phyloP scores from a whole-genome alignment of 345 rosid genomes.

The Excoecaria agallocha region DNA sequence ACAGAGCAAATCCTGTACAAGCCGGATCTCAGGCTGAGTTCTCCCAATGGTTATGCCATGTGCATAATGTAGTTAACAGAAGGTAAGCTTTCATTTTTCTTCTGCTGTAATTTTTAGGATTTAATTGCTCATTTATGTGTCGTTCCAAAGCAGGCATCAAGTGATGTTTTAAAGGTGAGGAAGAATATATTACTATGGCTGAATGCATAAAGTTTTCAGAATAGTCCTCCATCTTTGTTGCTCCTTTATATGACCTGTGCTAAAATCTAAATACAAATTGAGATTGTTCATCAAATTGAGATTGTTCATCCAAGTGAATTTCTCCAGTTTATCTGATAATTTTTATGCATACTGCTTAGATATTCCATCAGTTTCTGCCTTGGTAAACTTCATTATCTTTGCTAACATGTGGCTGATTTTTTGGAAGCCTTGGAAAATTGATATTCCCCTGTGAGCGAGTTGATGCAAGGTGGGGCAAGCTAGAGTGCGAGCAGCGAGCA shows the following conservation, averaged over 20 bases:
- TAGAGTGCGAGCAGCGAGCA: constrained; percentile 76
- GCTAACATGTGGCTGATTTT: constrained; percentile 13
- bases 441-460: constrained; percentile 80
- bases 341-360: neutral
- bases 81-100: constrained; percentile 43
- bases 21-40: constrained; percentile 80
- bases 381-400: neutral
- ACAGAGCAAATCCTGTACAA: constrained; percentile 77
- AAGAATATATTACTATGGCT: neutral
- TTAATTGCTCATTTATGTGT: neutral
- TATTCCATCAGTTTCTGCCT: neutral
- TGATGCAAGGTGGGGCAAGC: constrained; percentile 98
- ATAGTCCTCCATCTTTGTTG: too few relatives aligned
- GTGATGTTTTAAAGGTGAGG: neutral
- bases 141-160: neutral
- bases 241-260: too few relatives aligned
- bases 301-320: neutral
- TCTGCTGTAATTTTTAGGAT: neutral
- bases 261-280: neutral
- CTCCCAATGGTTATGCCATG: constrained; percentile 87
- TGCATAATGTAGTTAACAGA: constrained; percentile 88
- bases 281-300: neutral
- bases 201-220: neutral
- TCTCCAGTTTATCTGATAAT: neutral
- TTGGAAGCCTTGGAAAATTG: constrained; percentile 59